Evolutionary conservation across 169 alveolate genomes (phyloP).

Genomic region (Amoebophrya sp.): DNA sequence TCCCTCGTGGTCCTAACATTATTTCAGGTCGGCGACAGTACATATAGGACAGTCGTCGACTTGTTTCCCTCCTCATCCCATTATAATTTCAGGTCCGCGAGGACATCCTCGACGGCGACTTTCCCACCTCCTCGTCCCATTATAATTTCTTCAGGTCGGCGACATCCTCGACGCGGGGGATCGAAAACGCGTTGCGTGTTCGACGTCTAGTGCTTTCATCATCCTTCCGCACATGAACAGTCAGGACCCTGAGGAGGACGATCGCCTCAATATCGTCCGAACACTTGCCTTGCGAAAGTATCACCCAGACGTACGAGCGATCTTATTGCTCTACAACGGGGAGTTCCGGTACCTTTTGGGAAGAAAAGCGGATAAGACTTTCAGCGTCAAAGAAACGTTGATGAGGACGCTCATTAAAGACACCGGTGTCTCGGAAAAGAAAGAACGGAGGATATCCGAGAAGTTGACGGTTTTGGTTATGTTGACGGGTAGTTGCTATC

Average conservation of each 20-base stretch:
- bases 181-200: neutral
- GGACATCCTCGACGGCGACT: too few relatives aligned
- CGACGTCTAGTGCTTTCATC: neutral
- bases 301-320: neutral
- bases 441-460: neutral
- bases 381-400: neutral
- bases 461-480: neutral
- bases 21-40: too few relatives aligned
- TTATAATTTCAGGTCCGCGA: too few relatives aligned
- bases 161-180: conserved; percentile 21
- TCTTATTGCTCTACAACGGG: neutral
- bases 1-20: too few relatives aligned
- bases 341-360: neutral
- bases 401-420: neutral
- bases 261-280: neutral
- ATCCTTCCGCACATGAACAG: conserved; percentile 4
- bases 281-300: neutral
- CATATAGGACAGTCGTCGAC: too few relatives aligned
- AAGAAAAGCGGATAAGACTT: neutral
- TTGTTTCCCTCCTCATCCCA: too few relatives aligned
- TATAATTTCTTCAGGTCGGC: too few relatives aligned
- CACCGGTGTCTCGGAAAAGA: neutral
- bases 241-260: neutral
- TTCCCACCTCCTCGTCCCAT: too few relatives aligned
- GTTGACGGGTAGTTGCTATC: too few relatives aligned